Evolutionary conservation across 495 filamentous ascomycete species (phyloP), one percentile per base, ranked within the genome.

Genomic region (Penicillium ucsense): DNA sequence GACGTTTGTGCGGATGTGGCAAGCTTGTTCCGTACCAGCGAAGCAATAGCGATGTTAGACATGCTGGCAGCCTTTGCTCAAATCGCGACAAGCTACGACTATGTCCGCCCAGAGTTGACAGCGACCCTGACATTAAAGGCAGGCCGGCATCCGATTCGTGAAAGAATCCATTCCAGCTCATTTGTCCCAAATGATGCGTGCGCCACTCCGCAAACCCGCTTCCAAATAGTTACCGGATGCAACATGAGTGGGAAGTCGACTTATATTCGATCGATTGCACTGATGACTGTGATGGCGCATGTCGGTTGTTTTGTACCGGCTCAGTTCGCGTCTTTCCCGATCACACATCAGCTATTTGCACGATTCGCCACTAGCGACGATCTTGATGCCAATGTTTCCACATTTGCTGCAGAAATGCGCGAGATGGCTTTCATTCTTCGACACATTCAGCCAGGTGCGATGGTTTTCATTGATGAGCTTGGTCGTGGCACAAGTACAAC

Each of bases 181-280:
- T 97, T 84, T 62, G 71, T 95, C 32, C 85, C 92, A 0, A 98
- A 97, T 53, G 88, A 95, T 46, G 86, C 86, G 38, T 95, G 88
- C 56, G 88, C 88, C 33, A 83, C 80, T 12, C 68, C 82, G 30
- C 80, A 86, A 48, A 77, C 75, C 32, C 80, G 91, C 6, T 90
- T 96, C 62, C 88, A 95, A 50, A 86, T 97, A 50, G 84, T 98
- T 58, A 95, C 92, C 5, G 92, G 92, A 36, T 92, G 88, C 64
- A 98, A 98, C 63, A 97, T 96, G 94, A 94, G 88, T 56, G 92
- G 92, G n/a, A 96, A 95, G 60, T 88, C 88, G 50, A 97, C 91
- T 0, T 97, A 94, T 67, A 94, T 97, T 58, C 82, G 88, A 49
- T 84, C 82, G 5, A 71, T 95, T 36, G 88, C 91, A 11, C 70